phyloP scores from a whole-genome alignment of 371 early-diverging fungal genomes.

The Sporodiniella umbellata region DNA sequence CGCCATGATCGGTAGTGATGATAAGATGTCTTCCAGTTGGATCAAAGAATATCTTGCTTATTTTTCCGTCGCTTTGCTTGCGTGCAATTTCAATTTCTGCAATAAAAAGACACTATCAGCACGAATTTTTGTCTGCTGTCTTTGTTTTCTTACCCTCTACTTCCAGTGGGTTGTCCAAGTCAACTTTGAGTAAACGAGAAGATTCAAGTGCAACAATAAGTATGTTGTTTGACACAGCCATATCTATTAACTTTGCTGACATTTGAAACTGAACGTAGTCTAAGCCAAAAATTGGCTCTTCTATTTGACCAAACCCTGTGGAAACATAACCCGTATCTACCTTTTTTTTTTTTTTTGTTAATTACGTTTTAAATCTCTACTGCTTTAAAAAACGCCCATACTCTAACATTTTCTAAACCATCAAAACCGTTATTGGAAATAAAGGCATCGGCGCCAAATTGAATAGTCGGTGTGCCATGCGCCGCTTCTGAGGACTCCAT shows the following conservation, averaged over 20 bases:
- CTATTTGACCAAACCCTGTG: slow-evolving; percentile 42
- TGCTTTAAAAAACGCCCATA: slow-evolving; percentile 5
- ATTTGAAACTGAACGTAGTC: slow-evolving; percentile 82
- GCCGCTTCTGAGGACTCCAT: slow-evolving; percentile 32
- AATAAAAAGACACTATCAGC: slow-evolving; percentile 42
- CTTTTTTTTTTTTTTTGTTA: slow-evolving; percentile 16
- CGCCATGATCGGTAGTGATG: slow-evolving; percentile 80
- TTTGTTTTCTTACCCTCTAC: slow-evolving; percentile 49
- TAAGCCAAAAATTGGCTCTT: slow-evolving; percentile 67
- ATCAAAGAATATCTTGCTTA: slow-evolving; percentile 76
- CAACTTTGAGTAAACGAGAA: slow-evolving; percentile 68
- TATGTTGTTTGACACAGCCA: slow-evolving; percentile 80
- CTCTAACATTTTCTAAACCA: slow-evolving; percentile 23
- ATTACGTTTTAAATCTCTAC: not conserved
- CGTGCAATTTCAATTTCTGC: slow-evolving; percentile 77
- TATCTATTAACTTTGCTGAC: slow-evolving; percentile 60
- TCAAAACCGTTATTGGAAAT: slow-evolving; percentile 14
- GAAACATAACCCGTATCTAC: slow-evolving; percentile 56
- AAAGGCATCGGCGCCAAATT: slow-evolving; percentile 13
- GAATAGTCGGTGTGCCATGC: slow-evolving; percentile 12
- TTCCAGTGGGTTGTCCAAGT: slow-evolving; percentile 50
- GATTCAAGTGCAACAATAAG: slow-evolving; percentile 70
- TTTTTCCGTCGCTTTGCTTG: slow-evolving; percentile 58
- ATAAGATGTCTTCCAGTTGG: slow-evolving; percentile 86
- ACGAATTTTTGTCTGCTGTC: slow-evolving; percentile 53